A percentile compares a stretch with the other conserved stretches of the same genome.
Conservation (phyloP, 2,329 filamentous ascomycete species). For the Aspergillus melleus region DNA sequence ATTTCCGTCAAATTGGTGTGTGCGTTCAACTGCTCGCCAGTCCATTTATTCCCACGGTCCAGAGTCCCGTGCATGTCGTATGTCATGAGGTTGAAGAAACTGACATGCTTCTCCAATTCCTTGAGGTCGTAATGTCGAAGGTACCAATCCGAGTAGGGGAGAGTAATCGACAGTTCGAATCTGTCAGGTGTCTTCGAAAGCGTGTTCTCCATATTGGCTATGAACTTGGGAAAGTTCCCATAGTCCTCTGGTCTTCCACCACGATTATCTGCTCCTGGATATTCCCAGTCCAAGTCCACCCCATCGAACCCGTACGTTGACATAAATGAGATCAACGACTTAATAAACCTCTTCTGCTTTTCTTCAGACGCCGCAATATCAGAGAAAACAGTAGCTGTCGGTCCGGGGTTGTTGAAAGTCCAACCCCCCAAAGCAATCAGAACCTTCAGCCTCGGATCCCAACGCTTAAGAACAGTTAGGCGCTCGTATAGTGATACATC, state of each 20-base stretch:
- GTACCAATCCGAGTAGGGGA: slow-evolving; percentile 20
- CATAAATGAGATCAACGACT: slow-evolving; percentile 12
- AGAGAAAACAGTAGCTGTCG: slow-evolving; percentile 9
- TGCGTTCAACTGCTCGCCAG: slow-evolving; percentile 4
- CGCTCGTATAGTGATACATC: neutral
- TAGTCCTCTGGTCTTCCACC: slow-evolving; percentile 11
- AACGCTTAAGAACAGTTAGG: neutral
- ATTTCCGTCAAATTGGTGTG: slow-evolving; percentile 20
- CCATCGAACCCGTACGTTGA: slow-evolving; percentile 18
- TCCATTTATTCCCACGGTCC: slow-evolving; percentile 10
- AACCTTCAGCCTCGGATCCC: slow-evolving; percentile 1
- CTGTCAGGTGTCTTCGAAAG: slow-evolving; percentile 1
- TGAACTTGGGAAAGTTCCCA: slow-evolving; percentile 12
- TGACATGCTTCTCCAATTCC: slow-evolving; percentile 3
- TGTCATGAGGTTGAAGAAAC: slow-evolving; percentile 18
- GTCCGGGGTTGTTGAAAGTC: slow-evolving; percentile 6
- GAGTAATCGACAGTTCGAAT: slow-evolving; percentile 13
- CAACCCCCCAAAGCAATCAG: slow-evolving; percentile 10
- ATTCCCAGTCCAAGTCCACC: slow-evolving; percentile 24
- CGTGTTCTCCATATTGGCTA: slow-evolving; percentile 9
- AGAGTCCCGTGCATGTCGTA: slow-evolving; percentile 18
- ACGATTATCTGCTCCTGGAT: slow-evolving; percentile 15
- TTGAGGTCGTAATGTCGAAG: slow-evolving; percentile 16
- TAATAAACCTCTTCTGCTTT: slow-evolving; percentile 12
- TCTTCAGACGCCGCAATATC: slow-evolving; percentile 12